A percentile compares a stretch with the other conserved stretches of the same genome.
Conservation (phyloP, 192 early-diverging fungal genomes). For the Entophlyctis luteolus region DNA sequence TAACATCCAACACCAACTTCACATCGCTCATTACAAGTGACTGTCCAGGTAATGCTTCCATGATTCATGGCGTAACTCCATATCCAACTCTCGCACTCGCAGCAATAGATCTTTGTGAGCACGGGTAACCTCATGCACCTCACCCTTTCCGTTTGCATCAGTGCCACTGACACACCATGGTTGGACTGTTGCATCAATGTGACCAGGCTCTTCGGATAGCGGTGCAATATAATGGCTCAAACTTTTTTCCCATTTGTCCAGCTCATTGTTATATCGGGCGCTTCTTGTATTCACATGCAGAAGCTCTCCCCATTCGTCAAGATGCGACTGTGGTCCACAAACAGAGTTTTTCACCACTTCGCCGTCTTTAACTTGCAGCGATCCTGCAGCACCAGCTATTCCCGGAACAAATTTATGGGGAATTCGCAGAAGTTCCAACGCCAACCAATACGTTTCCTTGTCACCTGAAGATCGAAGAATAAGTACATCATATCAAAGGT, state of each 20-base stretch:
- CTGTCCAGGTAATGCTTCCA: conserved; percentile 17
- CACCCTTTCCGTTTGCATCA: neutral
- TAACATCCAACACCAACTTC: neutral
- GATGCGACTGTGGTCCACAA: conserved; percentile 21
- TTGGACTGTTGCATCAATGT: conserved; percentile 3
- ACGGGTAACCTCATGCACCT: neutral
- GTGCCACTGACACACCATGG: conserved; percentile 12
- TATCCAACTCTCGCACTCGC: conserved; percentile 9
- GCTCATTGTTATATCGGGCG: conserved; percentile 16
- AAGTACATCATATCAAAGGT: neutral
- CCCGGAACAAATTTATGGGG: conserved; percentile 50
- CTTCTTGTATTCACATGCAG: conserved; percentile 20
- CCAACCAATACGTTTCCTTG: conserved; percentile 72
- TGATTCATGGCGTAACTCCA: conserved; percentile 12
- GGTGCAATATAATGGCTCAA: conserved; percentile 21
- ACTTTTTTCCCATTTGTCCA: conserved; percentile 20
- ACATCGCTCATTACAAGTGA: conserved; percentile 2
- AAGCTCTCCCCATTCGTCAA: conserved; percentile 11
- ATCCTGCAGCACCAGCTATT: conserved; percentile 53
- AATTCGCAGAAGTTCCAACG: conserved; percentile 54
- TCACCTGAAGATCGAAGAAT: conserved; percentile 39
- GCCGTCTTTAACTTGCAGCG: conserved; percentile 19
- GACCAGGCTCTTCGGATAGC: neutral
- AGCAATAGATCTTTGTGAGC: neutral
- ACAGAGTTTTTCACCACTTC: neutral